phyloP scores from a whole-genome alignment of 2,329 filamentous ascomycete species.

The Macrophomina pseudophaseolina region DNA sequence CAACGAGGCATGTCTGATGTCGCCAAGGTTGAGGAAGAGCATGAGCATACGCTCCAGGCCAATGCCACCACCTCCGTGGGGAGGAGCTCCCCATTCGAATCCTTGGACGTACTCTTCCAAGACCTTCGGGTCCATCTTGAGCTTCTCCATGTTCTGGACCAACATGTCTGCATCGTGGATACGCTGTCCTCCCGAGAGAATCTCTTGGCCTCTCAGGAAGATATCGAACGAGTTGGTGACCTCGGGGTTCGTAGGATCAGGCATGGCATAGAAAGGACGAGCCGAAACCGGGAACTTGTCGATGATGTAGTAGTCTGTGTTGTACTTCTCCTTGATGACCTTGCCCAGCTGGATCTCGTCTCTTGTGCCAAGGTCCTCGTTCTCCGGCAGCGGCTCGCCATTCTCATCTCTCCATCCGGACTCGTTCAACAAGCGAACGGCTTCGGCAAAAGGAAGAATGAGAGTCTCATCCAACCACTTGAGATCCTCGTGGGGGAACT shows the following conservation, averaged over 20 bases:
- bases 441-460: conserved; percentile 79
- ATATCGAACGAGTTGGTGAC: conserved; percentile 95
- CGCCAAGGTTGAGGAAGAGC: conserved; percentile 82
- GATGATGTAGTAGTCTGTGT: conserved; percentile 90
- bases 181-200: conserved; percentile 89
- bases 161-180: conserved; percentile 80
- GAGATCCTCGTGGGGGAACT: conserved; percentile 85
- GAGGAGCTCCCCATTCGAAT: conserved; percentile 86
- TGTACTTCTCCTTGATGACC: conserved; percentile 83
- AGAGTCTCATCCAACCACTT: conserved; percentile 87
- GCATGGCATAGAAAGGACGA: conserved; percentile 90
- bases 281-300: conserved; percentile 89
- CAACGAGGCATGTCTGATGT: conserved; percentile 85
- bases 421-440: conserved; percentile 78
- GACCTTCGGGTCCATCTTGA: conserved; percentile 76
- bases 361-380: conserved; percentile 82
- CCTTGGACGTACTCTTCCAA: conserved; percentile 91
- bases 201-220: conserved; percentile 91
- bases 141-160: conserved; percentile 75
- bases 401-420: conserved; percentile 79
- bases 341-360: conserved; percentile 87
- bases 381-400: conserved; percentile 69
- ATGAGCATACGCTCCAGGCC: conserved; percentile 88
- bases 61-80: conserved; percentile 88
- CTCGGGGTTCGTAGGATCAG: conserved; percentile 71